Conservation (phyloP, 2,329 filamentous ascomycete species). For the Ophiocordyceps camponoti-floridani region DNA sequence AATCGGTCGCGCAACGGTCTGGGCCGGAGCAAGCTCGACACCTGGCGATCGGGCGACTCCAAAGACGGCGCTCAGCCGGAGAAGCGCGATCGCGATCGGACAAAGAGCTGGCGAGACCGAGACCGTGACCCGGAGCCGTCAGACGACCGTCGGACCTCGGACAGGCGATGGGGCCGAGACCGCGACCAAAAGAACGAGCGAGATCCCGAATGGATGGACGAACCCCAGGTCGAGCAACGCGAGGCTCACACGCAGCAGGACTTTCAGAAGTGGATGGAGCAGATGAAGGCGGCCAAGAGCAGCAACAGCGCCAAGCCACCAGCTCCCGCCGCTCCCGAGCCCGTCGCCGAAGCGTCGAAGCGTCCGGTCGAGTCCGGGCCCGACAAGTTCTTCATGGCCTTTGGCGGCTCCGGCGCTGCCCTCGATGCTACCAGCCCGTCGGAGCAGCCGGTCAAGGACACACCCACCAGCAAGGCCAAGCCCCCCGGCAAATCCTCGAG, state of each 20-base stretch:
- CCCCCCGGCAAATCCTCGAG: slow-evolving; percentile 51
- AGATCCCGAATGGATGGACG: slow-evolving; percentile 84
- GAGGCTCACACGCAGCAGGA: slow-evolving; percentile 72
- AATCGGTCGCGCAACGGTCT: slow-evolving; percentile 45
- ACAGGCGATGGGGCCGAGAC: slow-evolving; percentile 38
- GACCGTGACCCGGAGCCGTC: slow-evolving; percentile 20
- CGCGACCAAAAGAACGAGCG: slow-evolving; percentile 47
- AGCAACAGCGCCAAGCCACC: slow-evolving; percentile 13
- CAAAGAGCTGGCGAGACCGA: slow-evolving; percentile 43
- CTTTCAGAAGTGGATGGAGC: slow-evolving; percentile 87
- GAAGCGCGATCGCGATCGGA: slow-evolving; percentile 35
- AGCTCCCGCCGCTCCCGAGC: slow-evolving; percentile 14
- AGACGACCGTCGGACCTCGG: slow-evolving; percentile 37
- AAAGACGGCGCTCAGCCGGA: slow-evolving; percentile 13
- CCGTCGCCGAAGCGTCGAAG: slow-evolving; percentile 27
- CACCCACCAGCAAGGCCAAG: slow-evolving; percentile 32
- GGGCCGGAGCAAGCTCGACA: slow-evolving; percentile 47
- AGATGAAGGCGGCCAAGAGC: slow-evolving; percentile 55
- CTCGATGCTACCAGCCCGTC: slow-evolving; percentile 34
- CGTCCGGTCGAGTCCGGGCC: slow-evolving; percentile 43
- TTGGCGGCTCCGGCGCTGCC: slow-evolving; percentile 18
- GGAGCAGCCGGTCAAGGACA: slow-evolving; percentile 19
- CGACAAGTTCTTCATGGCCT: slow-evolving; percentile 60
- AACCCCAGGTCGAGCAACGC: slow-evolving; percentile 48
- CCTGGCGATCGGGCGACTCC: slow-evolving; percentile 52